These are phyloP conservation scores for Climacium dendroides DNA, from an alignment of 225 moss, liverwort and hornwort species.

Conservation along the genomic window DNA sequence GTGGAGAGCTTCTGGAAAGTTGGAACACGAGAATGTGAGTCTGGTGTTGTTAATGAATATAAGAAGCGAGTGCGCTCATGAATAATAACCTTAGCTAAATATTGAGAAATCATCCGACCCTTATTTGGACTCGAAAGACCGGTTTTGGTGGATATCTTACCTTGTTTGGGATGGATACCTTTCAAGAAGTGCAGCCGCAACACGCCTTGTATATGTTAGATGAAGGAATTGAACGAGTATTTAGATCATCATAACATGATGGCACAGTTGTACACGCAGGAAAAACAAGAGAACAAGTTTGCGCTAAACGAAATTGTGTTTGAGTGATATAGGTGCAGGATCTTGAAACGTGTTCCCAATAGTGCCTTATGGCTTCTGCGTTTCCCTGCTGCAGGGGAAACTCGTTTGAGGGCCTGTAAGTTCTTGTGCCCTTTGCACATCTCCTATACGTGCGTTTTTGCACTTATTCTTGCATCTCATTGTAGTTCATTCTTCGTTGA, in stretches of 20 bases:
- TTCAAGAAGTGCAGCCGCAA: not conserved
- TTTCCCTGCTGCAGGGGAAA: conserved; percentile 95
- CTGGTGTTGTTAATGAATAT: not conserved
- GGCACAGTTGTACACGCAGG: not conserved
- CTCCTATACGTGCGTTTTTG: not conserved
- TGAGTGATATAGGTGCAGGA: conserved; percentile 69
- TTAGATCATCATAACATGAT: not conserved
- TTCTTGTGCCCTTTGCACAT: not conserved
- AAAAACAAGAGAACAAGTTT: not conserved
- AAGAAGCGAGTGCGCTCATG: not conserved
- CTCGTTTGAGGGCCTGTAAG: conserved; percentile 90
- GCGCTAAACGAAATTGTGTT: not conserved
- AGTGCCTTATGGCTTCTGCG: conserved; percentile 95
- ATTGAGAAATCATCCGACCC: not conserved
- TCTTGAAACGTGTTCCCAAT: conserved; percentile 84
- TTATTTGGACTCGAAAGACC: not conserved
- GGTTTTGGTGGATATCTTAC: not conserved
- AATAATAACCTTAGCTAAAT: not conserved
- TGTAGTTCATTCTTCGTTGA: not conserved
- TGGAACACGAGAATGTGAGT: conserved; percentile 19
- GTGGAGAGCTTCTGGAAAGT: conserved; percentile 12
- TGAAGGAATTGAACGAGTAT: not conserved
- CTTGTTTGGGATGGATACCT: not conserved
- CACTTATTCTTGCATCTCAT: not conserved
- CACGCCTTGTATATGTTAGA: not conserved